phyloP scores from a whole-genome alignment of 2,329 filamentous ascomycete genomes.

The Lecanoromycetidae sp. region DNA sequence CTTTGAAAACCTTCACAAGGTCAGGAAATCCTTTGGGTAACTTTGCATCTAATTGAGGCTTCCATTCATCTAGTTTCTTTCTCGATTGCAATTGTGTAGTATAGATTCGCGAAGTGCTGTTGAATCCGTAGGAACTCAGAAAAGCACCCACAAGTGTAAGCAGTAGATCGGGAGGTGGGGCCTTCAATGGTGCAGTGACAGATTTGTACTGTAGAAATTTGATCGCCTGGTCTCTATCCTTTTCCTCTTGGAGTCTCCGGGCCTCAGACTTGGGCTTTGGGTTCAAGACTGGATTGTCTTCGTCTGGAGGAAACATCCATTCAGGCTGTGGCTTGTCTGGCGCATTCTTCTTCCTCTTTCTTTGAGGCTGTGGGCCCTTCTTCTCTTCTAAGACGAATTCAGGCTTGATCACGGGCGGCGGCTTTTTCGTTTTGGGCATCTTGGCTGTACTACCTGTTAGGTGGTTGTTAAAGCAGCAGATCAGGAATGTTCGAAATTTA shows the following conservation, averaged over 20 bases:
- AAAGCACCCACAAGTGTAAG: conserved; percentile 57
- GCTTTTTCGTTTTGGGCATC: conserved; percentile 8
- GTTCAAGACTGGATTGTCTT: conserved; percentile 19
- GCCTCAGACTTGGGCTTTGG: conserved; percentile 17
- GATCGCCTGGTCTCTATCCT: conserved; percentile 15
- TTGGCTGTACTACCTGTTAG: background rate
- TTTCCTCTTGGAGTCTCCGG: conserved; percentile 12
- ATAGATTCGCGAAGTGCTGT: conserved; percentile 49
- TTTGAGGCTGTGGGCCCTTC: conserved; percentile 19
- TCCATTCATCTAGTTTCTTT: conserved; percentile 34
- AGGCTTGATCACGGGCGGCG: conserved; percentile 7
- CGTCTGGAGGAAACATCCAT: conserved; percentile 20
- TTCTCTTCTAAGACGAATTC: background rate
- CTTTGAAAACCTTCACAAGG: conserved; percentile 27
- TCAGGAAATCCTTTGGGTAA: conserved; percentile 26
- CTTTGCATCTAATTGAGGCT: conserved; percentile 22
- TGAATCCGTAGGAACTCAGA: conserved; percentile 53
- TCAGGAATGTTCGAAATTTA: background rate
- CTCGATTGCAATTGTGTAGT: conserved; percentile 46
- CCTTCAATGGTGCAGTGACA: conserved; percentile 18
- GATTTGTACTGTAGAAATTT: conserved; percentile 17
- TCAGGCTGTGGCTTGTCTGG: conserved; percentile 19
- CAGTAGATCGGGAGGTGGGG: conserved; percentile 46
- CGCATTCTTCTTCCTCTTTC: conserved; percentile 18
- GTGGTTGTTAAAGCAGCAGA: background rate